Evolutionary conservation across 2,329 filamentous ascomycete species (phyloP), one percentile per base, ranked within the genome.

Genomic region (Diaporthe sp.): DNA sequence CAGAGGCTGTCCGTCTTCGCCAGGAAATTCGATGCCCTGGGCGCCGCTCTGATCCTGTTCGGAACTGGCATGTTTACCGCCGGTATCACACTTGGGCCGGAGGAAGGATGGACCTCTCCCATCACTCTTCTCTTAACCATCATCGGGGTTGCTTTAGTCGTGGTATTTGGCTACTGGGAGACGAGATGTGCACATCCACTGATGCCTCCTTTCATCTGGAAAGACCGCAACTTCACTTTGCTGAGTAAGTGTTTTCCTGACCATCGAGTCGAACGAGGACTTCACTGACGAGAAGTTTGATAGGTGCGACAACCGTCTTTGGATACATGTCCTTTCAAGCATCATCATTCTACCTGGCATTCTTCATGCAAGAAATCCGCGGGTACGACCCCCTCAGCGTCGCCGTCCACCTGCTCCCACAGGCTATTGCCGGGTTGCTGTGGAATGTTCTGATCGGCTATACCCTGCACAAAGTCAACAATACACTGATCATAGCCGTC

Each of bases 1-100:
- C 81, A 88, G 72, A 78, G 83, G 35, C 75, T 83, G 6, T 76
- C 70, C 35, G 75, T 15, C 3, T 88, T 88, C 0, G 51, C 92
- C 53, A 89, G 87, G 79, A 86, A 84, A 51, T 90, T 94, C 78
- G 92, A 94, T 81, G 80, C 90, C 9, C 81, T 92, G 0, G 92
- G 92, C 0, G 91, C 90, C 0, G 78, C 87, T 1, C 81, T 93
- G 75, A 91, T 91, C 4, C 86, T 93, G 44, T 85, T 88, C n/a
- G 92, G 92, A 0, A 91, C 92, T 73, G 91, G 90, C 4, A 86
- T 92, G 85, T 90, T 93, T 78, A 91, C 90, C 19, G 90, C 90
- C 30, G 89, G 88, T 2, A 83, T 93, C 73, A 91, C 86, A 82
- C 78, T 86, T 17, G 89, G 90, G 50, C 91, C 91, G 1, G 83